Conservation (phyloP, 441 rosid species). For the Erysimum pusillum region DNA sequence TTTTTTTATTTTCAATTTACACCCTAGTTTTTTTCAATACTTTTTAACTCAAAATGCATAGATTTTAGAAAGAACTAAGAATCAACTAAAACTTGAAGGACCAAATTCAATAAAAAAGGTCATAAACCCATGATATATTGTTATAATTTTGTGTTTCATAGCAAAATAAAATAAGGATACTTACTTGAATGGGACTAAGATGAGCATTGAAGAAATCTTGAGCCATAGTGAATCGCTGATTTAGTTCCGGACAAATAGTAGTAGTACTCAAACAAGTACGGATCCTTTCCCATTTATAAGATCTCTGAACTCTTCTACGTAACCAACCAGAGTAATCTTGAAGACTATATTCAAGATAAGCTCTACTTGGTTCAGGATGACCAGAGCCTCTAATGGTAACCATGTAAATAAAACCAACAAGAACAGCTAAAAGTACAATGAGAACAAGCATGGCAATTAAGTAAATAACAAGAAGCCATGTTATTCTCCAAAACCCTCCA, state of each 20-base stretch:
- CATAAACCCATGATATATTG: background rate
- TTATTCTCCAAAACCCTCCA: conserved; percentile 87
- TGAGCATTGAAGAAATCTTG: conserved; percentile 86
- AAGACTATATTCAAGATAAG: conserved; percentile 79
- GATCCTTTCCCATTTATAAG: conserved; percentile 89
- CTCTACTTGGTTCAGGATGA: conserved; percentile 69
- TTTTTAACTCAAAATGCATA: background rate
- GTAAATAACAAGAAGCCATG: conserved; percentile 74
- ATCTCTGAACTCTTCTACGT: conserved; percentile 68
- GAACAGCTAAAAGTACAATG: conserved; percentile 63
- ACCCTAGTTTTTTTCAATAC: conserved; percentile 12
- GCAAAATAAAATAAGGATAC: background rate
- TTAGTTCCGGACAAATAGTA: conserved; percentile 67
- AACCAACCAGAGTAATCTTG: conserved; percentile 83
- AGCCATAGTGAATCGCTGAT: conserved; percentile 77
- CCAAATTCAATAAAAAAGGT: background rate
- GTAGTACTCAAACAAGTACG: conserved; percentile 73
- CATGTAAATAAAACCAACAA: conserved; percentile 78
- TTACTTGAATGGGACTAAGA: conserved; percentile 84
- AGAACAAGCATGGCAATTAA: conserved; percentile 78
- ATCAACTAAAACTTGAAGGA: background rate
- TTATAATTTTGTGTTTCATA: background rate
- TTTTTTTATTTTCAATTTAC: background rate
- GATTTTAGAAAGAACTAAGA: background rate
- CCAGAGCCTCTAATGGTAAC: conserved; percentile 82